Percentiles rank a stretch among this genome's conserved stretches.
These are phyloP conservation scores for Solanum infundibuliforme DNA, from an alignment of 257 asterid species.

Conservation along the genomic window DNA sequence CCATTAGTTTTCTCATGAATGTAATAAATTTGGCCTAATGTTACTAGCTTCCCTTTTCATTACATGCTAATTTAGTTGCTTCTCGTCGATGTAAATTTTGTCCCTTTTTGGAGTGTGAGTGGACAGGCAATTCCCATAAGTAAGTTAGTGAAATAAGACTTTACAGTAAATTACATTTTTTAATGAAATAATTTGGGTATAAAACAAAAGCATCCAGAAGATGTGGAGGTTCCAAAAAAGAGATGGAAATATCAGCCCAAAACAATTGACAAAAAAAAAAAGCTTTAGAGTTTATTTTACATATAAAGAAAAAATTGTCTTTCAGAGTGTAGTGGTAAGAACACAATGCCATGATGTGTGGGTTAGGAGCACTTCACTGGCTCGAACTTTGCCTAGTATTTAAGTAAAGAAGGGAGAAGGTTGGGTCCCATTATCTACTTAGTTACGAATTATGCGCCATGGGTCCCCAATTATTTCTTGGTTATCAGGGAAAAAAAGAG, in stretches of 20 bases:
- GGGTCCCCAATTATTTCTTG: not conserved
- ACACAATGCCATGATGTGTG: not conserved
- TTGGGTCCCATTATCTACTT: not conserved
- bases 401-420: not conserved
- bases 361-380: not conserved
- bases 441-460: not conserved
- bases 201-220: not conserved
- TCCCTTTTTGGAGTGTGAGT: not conserved
- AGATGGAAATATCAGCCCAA: not conserved
- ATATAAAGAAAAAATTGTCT: not conserved
- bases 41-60: not conserved
- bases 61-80: not conserved
- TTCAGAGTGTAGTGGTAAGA: not conserved
- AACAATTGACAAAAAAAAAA: not conserved
- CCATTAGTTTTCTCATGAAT: not conserved
- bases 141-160: not conserved
- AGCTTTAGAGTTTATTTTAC: not conserved
- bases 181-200: not conserved
- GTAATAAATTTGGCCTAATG: not conserved
- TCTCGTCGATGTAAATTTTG: not conserved
- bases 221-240: not conserved
- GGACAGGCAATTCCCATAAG: not conserved
- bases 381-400: not conserved
- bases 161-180: not conserved
- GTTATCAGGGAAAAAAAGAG: not conserved